Percentiles rank a stretch among this genome's conserved stretches.
These are phyloP conservation scores for Aspergillus clavatus DNA, from an alignment of 2,329 filamentous ascomycete genomes.

Conservation along the genomic window DNA sequence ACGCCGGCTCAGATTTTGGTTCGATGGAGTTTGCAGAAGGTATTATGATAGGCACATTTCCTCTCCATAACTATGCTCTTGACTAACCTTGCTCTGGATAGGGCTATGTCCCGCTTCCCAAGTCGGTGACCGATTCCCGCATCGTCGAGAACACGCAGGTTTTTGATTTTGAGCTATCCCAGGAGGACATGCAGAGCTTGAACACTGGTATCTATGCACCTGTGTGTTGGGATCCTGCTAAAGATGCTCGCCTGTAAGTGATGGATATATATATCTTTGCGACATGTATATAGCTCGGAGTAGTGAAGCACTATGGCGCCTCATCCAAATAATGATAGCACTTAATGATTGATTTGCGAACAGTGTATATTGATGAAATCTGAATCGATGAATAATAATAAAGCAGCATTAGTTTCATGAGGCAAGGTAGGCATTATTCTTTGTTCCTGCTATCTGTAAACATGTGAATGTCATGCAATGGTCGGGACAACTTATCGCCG, in stretches of 20 bases:
- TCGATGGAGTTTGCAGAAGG: slow-evolving; percentile 58
- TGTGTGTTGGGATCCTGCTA: slow-evolving; percentile 55
- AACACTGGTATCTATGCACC: slow-evolving; percentile 53
- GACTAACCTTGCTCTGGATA: slow-evolving; percentile 18
- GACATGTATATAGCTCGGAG: too few species aligned
- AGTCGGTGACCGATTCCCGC: slow-evolving; percentile 55
- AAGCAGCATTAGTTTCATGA: too few species aligned
- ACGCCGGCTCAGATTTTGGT: slow-evolving; percentile 55
- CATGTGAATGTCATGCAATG: too few species aligned
- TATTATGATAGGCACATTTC: slow-evolving; percentile 18
- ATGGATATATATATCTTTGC: background rate
- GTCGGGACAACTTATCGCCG: slow-evolving; percentile 32
- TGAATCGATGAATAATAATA: too few species aligned
- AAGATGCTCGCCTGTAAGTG: slow-evolving; percentile 25
- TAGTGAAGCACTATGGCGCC: too few species aligned
- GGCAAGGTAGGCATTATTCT: too few species aligned
- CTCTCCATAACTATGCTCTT: too few species aligned
- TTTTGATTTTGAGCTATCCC: slow-evolving; percentile 56
- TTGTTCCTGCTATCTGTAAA: too few species aligned
- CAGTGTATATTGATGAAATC: too few species aligned
- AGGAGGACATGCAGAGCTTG: slow-evolving; percentile 55
- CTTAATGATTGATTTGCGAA: too few species aligned
- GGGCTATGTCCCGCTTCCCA: slow-evolving; percentile 60
- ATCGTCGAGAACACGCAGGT: slow-evolving; percentile 58
- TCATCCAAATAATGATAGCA: too few species aligned